Base-by-base conservation (phyloP, 192 early-diverging fungal genomes). In the Coemansia reversa region DNA sequence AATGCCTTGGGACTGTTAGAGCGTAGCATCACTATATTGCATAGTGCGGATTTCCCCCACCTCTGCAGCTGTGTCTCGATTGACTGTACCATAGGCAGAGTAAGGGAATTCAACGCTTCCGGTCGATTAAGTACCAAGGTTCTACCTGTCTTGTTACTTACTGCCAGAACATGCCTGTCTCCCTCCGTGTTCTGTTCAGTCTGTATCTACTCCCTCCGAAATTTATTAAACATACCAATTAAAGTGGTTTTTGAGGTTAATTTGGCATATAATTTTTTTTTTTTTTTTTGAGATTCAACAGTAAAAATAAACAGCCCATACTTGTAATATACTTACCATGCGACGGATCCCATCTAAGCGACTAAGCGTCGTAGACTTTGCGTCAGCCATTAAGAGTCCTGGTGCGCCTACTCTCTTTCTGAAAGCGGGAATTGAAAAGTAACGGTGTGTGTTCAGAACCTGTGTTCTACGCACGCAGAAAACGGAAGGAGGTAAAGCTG, bases 21-120 rank as follows among this genome's bases (percentile, higher is more conserved):
- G 63, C 91, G 90, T 55, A 97, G 59, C 28, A 99, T 84, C 60
- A 97, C 90, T 25, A 95, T 86, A 70, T 95, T 94, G 70, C 90
- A 91, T 48, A 91, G 79, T 55, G 95, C 89, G 5, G 94, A 93
- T 35, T 87, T 82, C 65, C 93, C 86, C 93, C 92, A 99, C 23
- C 88, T 91, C 85, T 87, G 74, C 22, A 99, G 86, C 69, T 94
- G 87, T 16, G 89, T 87, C 35, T 79, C 79, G 67, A 97, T 95
- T 62, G 84, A 77, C 27, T 88, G 70, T 48, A 97, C 84, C 96
- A 98, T 97, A 48, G 83, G 76, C 62, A 86, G 70, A 67, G 89
- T 93, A 27, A 98, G 84, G 19, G 95, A 91, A 74, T 98, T 96
- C 16, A 94, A 78, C 11, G 86, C 87, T 55, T 85, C 81, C 2